Base-by-base conservation (phyloP, 75 land plant genomes). In the Chamaecyparis obtusa region DNA sequence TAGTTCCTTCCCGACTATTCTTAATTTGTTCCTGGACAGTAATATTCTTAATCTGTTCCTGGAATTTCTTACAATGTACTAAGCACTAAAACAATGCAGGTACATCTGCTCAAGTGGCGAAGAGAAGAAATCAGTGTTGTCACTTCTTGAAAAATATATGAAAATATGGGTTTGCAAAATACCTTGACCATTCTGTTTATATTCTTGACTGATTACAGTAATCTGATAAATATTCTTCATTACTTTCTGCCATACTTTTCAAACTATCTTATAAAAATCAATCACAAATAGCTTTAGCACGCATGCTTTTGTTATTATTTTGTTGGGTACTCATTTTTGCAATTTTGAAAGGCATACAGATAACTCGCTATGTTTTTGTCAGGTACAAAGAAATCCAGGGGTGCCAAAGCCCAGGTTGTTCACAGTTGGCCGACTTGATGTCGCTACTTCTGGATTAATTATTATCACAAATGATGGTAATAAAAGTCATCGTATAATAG, bases 361-460 rank as follows among this genome's bases (percentile, higher is more conserved):
- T 79, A 79, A 19, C 82, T 79, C 43, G 74, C 16, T 35, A 33
- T 76, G 39, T 84, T 87, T 33, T 24, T 86, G 86, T 19, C 93
- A 98, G 99, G 91, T 86, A 74, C 91, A 92, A 89, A 90, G 86
- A 44, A 92, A 97, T 91, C 93, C 95, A 33, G 97, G 97, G 79
- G 13, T 90, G 49, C 95, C 90, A 85, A 94, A 92, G 89, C 99
- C 99, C 57, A 90, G 99, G 57, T 86, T 98, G 32, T 98, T 97
- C 57, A 98, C 99, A 78, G 99, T 98, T 64, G 99, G 99, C 41
- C 95, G 99, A 9, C 94, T 98, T 72, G 99, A 98, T 93, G 99
- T 98, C 94, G 97, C 96, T 35, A 98, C 99, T n/a, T 93, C 97
- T 85, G 99, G 99, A 24, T 91, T 98, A 69, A 90, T 98, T 64